Conservation (phyloP, 306 rosid species). For the Clitoria ternatea region DNA sequence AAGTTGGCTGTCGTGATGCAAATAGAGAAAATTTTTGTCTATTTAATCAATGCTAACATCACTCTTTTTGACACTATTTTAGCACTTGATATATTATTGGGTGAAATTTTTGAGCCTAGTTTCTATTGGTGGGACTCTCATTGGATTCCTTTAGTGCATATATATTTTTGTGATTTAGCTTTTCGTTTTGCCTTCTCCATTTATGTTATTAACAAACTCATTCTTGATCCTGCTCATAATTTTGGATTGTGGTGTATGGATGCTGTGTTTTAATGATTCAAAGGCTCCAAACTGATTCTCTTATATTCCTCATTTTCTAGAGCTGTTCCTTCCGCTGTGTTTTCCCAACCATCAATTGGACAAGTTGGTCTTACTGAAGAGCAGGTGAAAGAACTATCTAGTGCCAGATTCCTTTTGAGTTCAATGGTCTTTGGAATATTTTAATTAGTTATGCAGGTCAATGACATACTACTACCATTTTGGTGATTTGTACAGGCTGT, state of each 20-base stretch:
- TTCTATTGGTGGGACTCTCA: not conserved
- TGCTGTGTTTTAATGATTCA: not conserved
- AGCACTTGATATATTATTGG: too few species aligned
- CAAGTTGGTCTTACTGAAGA: slow-evolving; percentile 94
- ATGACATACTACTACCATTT: slow-evolving; percentile 5
- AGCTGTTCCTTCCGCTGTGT: slow-evolving; percentile 91
- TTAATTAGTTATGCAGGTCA: slow-evolving; percentile 13
- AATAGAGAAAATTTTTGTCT: not conserved
- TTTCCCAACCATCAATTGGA: slow-evolving; percentile 96
- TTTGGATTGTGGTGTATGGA: not conserved
- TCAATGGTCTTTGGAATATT: slow-evolving; percentile 10
- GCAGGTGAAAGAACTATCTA: slow-evolving; percentile 47
- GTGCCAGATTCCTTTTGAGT: slow-evolving; percentile 12
- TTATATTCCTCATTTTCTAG: slow-evolving; percentile 38
- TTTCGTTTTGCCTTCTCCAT: not conserved
- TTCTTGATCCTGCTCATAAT: not conserved
- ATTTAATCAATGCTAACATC: not conserved
- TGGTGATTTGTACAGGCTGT: slow-evolving; percentile 59
- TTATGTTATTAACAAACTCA: not conserved
- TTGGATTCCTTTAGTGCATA: not conserved
- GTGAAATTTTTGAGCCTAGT: not conserved
- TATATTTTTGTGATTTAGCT: not conserved
- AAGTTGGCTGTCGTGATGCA: not conserved
- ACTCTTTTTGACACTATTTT: not conserved
- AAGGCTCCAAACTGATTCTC: slow-evolving; percentile 19